phyloP scores from a whole-genome alignment of 2,329 filamentous ascomycete genomes.

The Microthyrium microscopicum region DNA sequence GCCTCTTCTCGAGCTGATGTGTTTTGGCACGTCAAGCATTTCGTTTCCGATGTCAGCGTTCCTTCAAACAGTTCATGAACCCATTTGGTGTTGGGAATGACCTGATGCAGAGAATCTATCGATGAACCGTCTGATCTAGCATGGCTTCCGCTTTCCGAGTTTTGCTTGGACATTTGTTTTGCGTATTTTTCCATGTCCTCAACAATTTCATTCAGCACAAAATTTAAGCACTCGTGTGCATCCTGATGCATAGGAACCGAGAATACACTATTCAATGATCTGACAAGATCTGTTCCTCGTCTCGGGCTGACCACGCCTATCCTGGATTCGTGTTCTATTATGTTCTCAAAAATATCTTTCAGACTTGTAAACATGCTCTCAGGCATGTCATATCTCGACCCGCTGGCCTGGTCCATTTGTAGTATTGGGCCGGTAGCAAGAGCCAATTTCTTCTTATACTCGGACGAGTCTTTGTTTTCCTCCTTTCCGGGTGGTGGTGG shows the following conservation, averaged over 20 bases:
- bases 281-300: conserved; percentile 84
- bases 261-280: conserved; percentile 93
- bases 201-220: conserved; percentile 91
- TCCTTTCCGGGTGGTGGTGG: conserved; percentile 53
- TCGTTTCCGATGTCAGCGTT: conserved; percentile 84
- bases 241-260: conserved; percentile 95
- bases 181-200: conserved; percentile 84
- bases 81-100: conserved; percentile 43
- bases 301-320: conserved; percentile 85
- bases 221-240: conserved; percentile 89
- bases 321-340: conserved; percentile 64
- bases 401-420: conserved; percentile 68
- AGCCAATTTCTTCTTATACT: conserved; percentile 96
- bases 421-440: conserved; percentile 76
- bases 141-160: conserved; percentile 15
- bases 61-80: conserved; percentile 97
- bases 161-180: conserved; percentile 39
- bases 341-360: conserved; percentile 88
- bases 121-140: neutral
- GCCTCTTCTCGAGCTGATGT: conserved; percentile 89
- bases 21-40: conserved; percentile 91
- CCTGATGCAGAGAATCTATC: neutral
- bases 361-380: conserved; percentile 89
- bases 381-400: conserved; percentile 71
- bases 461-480: conserved; percentile 84